These are phyloP conservation scores for Coleophoma crateriformis DNA, from an alignment of 2,329 filamentous ascomycete species.

Conservation along the genomic window DNA sequence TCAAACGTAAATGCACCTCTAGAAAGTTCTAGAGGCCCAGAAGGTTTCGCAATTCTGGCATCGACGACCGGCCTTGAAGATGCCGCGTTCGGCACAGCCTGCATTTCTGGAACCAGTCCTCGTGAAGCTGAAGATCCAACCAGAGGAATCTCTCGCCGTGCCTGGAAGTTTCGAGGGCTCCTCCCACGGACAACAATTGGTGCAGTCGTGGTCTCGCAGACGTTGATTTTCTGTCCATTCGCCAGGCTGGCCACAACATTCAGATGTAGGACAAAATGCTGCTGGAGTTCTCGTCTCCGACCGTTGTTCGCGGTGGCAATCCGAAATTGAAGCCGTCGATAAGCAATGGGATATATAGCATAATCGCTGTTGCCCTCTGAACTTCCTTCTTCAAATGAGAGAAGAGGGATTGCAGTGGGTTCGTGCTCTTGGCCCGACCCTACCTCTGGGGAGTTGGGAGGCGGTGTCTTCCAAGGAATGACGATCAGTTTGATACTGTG, in stretches of 20 bases:
- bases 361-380: conserved; percentile 52
- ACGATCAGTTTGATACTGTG: conserved; percentile 91
- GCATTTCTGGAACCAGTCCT: conserved; percentile 25
- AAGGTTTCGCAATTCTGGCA: conserved; percentile 15
- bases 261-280: conserved; percentile 87
- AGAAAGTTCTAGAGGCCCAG: conserved; percentile 19
- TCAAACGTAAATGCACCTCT: conserved; percentile 27
- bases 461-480: conserved; percentile 96
- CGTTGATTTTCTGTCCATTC: conserved; percentile 74
- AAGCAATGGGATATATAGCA: conserved; percentile 86
- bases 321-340: conserved; percentile 88
- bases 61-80: conserved; percentile 12
- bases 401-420: conserved; percentile 73
- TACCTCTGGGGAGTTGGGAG: conserved; percentile 67
- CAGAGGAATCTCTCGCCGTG: conserved; percentile 86
- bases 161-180: conserved; percentile 91
- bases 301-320: conserved; percentile 97
- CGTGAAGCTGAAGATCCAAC: conserved; percentile 27
- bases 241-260: conserved; percentile 80
- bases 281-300: conserved; percentile 87
- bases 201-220: conserved; percentile 80
- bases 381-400: conserved; percentile 51
- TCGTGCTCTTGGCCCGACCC: conserved; percentile 71
- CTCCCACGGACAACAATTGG: conserved; percentile 91
- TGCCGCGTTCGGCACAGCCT: conserved; percentile 18